A percentile compares a stretch with the other conserved stretches of the same genome.
phyloP scores from a whole-genome alignment of 148 eudicot species.

The Pharnaceum exiguum region DNA sequence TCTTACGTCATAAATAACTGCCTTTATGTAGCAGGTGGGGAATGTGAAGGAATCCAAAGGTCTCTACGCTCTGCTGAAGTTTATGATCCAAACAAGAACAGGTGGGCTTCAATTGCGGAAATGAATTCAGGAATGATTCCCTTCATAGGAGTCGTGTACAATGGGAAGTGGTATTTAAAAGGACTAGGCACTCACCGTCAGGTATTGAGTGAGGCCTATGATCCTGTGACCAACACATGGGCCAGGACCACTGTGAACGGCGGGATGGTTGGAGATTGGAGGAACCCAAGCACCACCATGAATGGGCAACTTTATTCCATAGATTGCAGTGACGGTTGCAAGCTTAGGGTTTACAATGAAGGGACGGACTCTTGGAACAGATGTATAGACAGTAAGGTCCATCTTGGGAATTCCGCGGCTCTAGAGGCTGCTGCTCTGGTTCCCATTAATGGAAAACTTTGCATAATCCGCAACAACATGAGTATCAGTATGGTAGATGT shows the following conservation, averaged over 20 bases:
- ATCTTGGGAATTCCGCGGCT: slow-evolving; percentile 76
- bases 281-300: slow-evolving; percentile 93
- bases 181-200: slow-evolving; percentile 77
- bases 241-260: slow-evolving; percentile 53
- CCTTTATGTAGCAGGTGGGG: slow-evolving; percentile 90
- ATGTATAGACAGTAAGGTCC: slow-evolving; percentile 78
- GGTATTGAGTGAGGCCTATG: slow-evolving; percentile 79
- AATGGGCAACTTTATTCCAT: slow-evolving; percentile 80
- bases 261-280: slow-evolving; percentile 87
- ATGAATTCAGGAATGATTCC: slow-evolving; percentile 97
- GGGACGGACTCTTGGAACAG: slow-evolving; percentile 60
- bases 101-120: slow-evolving; percentile 78
- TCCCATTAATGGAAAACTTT: slow-evolving; percentile 81
- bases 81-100: slow-evolving; percentile 76
- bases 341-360: slow-evolving; percentile 74
- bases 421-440: slow-evolving; percentile 95
- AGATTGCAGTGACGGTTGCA: slow-evolving; percentile 92
- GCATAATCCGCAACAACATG: slow-evolving; percentile 89
- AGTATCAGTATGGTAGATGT: slow-evolving; percentile 91
- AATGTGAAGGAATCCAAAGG: slow-evolving; percentile 86
- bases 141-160: slow-evolving; percentile 84
- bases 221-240: slow-evolving; percentile 66
- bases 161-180: slow-evolving; percentile 81
- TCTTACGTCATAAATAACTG: slow-evolving; percentile 84
- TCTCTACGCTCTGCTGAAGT: slow-evolving; percentile 88